Evolutionary conservation across 768 basidiomycete genomes (phyloP).

Genomic region (Pleurotus citrinopileatus): DNA sequence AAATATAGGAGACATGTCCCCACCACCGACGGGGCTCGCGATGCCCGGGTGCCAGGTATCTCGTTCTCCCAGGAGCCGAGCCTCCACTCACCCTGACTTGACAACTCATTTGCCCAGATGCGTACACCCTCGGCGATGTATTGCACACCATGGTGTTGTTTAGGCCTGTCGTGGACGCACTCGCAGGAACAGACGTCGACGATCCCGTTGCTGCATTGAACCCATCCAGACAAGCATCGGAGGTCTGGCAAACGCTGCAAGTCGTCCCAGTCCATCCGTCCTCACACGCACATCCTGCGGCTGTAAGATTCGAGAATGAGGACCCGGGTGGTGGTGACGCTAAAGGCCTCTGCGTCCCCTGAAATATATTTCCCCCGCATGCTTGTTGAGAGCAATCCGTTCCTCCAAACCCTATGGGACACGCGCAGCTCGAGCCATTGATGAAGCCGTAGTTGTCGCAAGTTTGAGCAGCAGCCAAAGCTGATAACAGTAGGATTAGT

Average conservation of each 20-base stretch:
- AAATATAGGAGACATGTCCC: too few species aligned
- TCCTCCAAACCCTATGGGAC: slow-evolving; percentile 83
- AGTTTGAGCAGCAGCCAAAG: slow-evolving; percentile 31
- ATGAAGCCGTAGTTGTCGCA: slow-evolving; percentile 71
- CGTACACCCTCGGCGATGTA: slow-evolving; percentile 64
- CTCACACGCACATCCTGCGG: slow-evolving; percentile 66
- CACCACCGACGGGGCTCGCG: too few species aligned
- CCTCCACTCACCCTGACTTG: slow-evolving; percentile 68
- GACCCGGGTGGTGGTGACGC: slow-evolving; percentile 36
- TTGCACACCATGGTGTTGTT: slow-evolving; percentile 79
- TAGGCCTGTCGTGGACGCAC: slow-evolving; percentile 27
- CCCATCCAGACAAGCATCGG: slow-evolving; percentile 67
- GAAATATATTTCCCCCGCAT: slow-evolving; percentile 82
- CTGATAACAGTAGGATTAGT: slow-evolving; percentile 16
- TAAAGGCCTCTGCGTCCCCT: slow-evolving; percentile 58
- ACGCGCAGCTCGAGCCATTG: slow-evolving; percentile 61
- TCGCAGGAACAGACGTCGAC: slow-evolving; percentile 23
- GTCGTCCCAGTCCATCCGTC: slow-evolving; percentile 74
- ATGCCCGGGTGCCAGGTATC: too few species aligned
- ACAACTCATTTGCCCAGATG: slow-evolving; percentile 84
- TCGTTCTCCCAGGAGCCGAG: too few species aligned
- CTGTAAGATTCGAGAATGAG: slow-evolving; percentile 62
- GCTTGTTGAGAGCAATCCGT: slow-evolving; percentile 62
- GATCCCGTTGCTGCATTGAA: slow-evolving; percentile 41
- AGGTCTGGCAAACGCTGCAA: slow-evolving; percentile 75